Conservation (phyloP, 2,329 filamentous ascomycete genomes). For the Pseudocercospora macadamiae region DNA sequence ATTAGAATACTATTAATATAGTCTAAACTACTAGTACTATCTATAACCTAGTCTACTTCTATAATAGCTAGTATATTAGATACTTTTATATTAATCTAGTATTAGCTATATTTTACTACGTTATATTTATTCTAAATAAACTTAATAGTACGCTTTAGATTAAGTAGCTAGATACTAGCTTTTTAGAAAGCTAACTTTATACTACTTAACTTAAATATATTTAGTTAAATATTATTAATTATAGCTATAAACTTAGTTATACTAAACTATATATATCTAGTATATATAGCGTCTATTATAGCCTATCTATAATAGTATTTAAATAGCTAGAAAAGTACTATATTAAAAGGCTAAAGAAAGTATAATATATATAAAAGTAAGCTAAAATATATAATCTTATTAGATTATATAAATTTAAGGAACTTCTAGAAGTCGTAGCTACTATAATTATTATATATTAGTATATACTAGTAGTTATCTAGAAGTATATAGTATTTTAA, state of each 20-base stretch:
- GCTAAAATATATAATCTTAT: not conserved
- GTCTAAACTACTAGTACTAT: too few species aligned
- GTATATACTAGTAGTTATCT: not conserved
- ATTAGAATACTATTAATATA: not conserved
- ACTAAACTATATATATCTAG: conserved; percentile 6
- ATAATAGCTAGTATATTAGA: not conserved
- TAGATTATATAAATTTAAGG: not conserved
- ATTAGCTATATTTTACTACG: not conserved
- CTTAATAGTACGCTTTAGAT: not conserved
- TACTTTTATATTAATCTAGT: not conserved
- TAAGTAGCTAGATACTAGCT: not conserved
- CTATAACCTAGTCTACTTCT: conserved; percentile 5
- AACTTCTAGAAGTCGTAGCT: not conserved
- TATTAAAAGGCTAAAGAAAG: not conserved
- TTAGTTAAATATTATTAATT: conserved; percentile 1
- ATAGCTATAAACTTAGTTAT: conserved; percentile 9
- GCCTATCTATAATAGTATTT: not conserved
- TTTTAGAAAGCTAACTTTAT: not conserved
- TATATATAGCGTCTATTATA: conserved; percentile 7
- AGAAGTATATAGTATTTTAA: too few species aligned
- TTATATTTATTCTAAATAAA: not conserved
- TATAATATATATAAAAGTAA: not conserved
- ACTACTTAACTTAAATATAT: conserved; percentile 1
- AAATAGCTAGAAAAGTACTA: not conserved
- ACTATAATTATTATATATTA: not conserved